A percentile compares a stretch with the other conserved stretches of the same genome.
Conservation (phyloP, 345 rosid species). For the Citrus glauca region DNA sequence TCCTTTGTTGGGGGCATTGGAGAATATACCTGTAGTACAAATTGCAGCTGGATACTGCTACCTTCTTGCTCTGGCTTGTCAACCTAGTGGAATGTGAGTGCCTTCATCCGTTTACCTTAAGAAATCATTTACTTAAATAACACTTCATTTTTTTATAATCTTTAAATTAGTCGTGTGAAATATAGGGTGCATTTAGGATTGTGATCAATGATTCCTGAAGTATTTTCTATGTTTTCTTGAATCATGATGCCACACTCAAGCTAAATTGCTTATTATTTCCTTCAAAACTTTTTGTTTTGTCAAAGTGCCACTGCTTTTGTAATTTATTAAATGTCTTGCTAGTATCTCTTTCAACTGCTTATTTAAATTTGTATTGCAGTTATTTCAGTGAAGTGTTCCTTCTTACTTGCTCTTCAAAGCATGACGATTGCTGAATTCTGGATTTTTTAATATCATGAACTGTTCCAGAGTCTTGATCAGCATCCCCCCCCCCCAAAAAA, state of each 20-base stretch:
- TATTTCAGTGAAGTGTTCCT: not conserved
- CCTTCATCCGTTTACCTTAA: constrained; percentile 13
- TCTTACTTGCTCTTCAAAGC: not conserved
- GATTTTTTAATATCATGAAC: not conserved
- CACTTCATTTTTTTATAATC: not conserved
- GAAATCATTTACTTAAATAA: not conserved
- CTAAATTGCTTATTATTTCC: not conserved
- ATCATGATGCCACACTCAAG: not conserved
- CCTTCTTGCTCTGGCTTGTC: constrained; percentile 89
- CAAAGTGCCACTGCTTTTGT: not conserved
- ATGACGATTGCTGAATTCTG: not conserved
- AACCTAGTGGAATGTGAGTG: constrained; percentile 91
- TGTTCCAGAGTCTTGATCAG: not conserved
- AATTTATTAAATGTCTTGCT: not conserved
- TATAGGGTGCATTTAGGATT: not conserved
- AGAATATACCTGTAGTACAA: constrained; percentile 82
- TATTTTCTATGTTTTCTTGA: not conserved
- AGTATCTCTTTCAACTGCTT: not conserved
- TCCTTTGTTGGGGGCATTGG: constrained; percentile 84
- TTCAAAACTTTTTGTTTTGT: not conserved
- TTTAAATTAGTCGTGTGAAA: not conserved
- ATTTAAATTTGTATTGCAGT: not conserved
- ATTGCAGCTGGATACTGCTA: constrained; percentile 94
- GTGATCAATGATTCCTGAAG: not conserved
- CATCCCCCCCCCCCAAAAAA: not conserved